Conservation (phyloP, 257 asterid species). For the Nicotiana obtusifolia region DNA sequence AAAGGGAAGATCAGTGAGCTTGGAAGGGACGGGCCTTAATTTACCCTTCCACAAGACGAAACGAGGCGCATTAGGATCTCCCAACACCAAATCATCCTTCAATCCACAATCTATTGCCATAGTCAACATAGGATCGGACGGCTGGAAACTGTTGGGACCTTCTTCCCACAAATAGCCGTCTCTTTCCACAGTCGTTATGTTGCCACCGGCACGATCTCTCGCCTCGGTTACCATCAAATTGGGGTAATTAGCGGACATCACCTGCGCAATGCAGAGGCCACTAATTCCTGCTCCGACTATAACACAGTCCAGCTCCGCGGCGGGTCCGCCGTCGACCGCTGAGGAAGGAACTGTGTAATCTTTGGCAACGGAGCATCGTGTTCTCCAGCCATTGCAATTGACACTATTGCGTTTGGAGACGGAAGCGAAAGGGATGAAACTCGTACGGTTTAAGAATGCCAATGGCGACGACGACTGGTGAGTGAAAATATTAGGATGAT, state of each 20-base stretch:
- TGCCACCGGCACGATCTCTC: slow-evolving; percentile 85
- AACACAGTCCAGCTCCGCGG: slow-evolving; percentile 60
- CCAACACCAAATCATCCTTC: slow-evolving; percentile 83
- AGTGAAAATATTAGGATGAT: slow-evolving; percentile 8
- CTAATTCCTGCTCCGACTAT: slow-evolving; percentile 89
- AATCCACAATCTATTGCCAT: slow-evolving; percentile 85
- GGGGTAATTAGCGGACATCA: slow-evolving; percentile 52
- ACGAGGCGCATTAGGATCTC: slow-evolving; percentile 92
- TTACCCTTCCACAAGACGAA: slow-evolving; percentile 86
- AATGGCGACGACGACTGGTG: slow-evolving; percentile 14
- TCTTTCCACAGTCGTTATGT: slow-evolving; percentile 73
- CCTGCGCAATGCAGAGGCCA: slow-evolving; percentile 88
- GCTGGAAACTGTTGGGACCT: slow-evolving; percentile 99
- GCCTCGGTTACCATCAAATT: slow-evolving; percentile 80
- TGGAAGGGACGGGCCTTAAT: slow-evolving; percentile 86
- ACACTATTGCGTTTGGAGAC: slow-evolving; percentile 5
- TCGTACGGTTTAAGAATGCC: background rate
- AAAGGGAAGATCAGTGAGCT: slow-evolving; percentile 65
- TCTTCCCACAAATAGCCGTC: slow-evolving; percentile 98
- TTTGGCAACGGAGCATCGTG: slow-evolving; percentile 43
- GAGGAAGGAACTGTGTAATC: slow-evolving; percentile 31
- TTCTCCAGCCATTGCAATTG: slow-evolving; percentile 16
- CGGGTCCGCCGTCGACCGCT: slow-evolving; percentile 12
- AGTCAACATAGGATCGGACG: slow-evolving; percentile 83
- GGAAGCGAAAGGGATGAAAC: background rate